Evolutionary conservation across 2,329 filamentous ascomycete species (phyloP).

Genomic region (Pseudocercospora fuligena): DNA sequence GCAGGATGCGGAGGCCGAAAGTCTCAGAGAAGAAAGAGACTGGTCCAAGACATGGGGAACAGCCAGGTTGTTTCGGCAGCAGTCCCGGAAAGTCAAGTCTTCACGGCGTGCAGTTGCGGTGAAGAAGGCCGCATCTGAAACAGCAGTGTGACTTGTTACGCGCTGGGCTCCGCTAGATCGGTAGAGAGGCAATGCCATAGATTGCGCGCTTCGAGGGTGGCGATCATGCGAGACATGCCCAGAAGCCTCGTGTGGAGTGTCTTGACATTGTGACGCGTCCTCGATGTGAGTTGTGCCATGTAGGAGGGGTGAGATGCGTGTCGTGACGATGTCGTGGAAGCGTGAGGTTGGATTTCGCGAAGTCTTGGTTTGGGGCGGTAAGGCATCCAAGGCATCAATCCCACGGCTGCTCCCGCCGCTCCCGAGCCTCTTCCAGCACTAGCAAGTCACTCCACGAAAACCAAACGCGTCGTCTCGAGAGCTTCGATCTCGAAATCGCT

Average conservation of each 20-base stretch:
- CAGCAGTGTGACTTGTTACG: conserved; percentile 1
- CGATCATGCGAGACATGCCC: not conserved
- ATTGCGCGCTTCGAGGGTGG: not conserved
- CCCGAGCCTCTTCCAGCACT: not conserved
- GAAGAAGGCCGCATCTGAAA: conserved; percentile 13
- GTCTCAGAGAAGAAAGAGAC: not conserved
- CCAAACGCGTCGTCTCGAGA: not conserved
- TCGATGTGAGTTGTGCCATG: not conserved
- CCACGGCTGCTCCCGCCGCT: too few relatives aligned
- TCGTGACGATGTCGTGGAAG: not conserved
- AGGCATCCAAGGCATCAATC: not conserved
- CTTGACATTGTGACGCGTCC: not conserved
- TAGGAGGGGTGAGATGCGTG: not conserved
- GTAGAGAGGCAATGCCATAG: not conserved
- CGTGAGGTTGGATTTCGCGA: too few relatives aligned
- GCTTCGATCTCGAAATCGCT: not conserved
- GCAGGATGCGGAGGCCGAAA: conserved; percentile 1
- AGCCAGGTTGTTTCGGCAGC: not conserved
- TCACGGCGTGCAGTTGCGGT: conserved; percentile 14
- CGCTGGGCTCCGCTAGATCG: not conserved
- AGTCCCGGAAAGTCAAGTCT: not conserved
- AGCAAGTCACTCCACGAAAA: conserved; percentile 1
- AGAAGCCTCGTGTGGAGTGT: not conserved
- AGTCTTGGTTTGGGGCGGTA: not conserved
- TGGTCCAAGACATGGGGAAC: not conserved